phyloP scores from a whole-genome alignment of 2,329 filamentous ascomycete genomes.

The Huntiella moniliformis region DNA sequence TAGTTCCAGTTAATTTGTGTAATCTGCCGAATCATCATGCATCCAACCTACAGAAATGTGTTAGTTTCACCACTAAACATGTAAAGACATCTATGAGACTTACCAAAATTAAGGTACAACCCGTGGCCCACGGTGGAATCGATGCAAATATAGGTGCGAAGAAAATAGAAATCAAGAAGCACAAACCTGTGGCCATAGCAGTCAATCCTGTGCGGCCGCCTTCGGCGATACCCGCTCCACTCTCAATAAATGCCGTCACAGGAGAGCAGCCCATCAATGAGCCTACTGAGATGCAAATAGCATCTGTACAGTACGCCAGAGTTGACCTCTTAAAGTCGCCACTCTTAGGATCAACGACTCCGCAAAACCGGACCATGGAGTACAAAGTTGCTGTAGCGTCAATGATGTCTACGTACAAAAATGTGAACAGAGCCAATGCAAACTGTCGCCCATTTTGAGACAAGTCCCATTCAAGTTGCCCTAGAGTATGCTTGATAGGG shows the following conservation, averaged over 20 bases:
- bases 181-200: slow-evolving; percentile 56
- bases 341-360: slow-evolving; percentile 61
- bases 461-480: slow-evolving; percentile 48
- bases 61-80: neutral
- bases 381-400: slow-evolving; percentile 76
- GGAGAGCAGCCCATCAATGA: slow-evolving; percentile 60
- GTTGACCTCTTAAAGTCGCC: slow-evolving; percentile 78
- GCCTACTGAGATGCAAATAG: slow-evolving; percentile 59
- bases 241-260: slow-evolving; percentile 75
- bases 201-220: slow-evolving; percentile 75
- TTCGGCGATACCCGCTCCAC: slow-evolving; percentile 77
- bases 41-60: slow-evolving; percentile 36
- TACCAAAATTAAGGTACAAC: slow-evolving; percentile 51
- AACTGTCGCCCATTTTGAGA: slow-evolving; percentile 39
- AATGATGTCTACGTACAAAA: slow-evolving; percentile 79
- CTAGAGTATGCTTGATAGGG: slow-evolving; percentile 44
- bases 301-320: slow-evolving; percentile 68
- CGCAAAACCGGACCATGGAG: slow-evolving; percentile 72
- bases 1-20: slow-evolving; percentile 61
- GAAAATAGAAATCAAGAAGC: slow-evolving; percentile 75
- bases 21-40: slow-evolving; percentile 60
- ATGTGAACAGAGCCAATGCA: slow-evolving; percentile 49
- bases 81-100: slow-evolving; percentile 13
- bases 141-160: slow-evolving; percentile 82
- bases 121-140: slow-evolving; percentile 75